Base-by-base conservation (phyloP, 768 basidiomycete species). In the Pisolithus microcarpus region DNA sequence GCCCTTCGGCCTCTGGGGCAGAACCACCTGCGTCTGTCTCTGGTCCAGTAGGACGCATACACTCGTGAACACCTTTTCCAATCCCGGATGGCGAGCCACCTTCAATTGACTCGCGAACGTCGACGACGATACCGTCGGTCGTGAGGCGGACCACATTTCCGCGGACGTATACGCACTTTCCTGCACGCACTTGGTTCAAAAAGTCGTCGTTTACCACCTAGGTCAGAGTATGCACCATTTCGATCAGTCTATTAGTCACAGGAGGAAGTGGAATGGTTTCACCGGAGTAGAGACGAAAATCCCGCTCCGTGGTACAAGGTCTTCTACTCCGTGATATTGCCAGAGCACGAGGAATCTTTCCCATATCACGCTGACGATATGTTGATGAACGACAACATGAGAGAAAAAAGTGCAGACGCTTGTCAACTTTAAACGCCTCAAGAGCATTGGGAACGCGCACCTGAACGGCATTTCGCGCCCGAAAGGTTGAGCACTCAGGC, bases 171-270 rank as follows among this genome's bases (percentile, higher is more conserved):
- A 60, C 52, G 55, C 75, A 74, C 24, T 63, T 56, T 2, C 74
- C 73, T 1, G 53, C 52, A 38, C 73, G 72, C 30, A 79, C 70
- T 45, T 77, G 72, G 0, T 59, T 43, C 7, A 80, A 65, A 55
- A 80, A 79, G 15, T 68, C 73, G 57, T 79, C 74, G 58, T 80
- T 80, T 16, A 79, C 76, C 30, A 79, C 67, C 71, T 74, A 36
- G 21, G 30, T 39, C n/a, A 13, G 18, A 21, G 8, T 15, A 18
- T 18, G n/a, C 39, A 40, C 21, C n/a, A 36, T 40, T 34, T 21
- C 15, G 31, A 44, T 9, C 6, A 28, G 13, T 6, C 37, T 37
- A 11, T 5, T 34, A 11, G 11, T 5, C 19, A 37, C 4, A 15
- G 9, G 11, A 15, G 24, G 24, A 30, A 1, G 15, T 21, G 10